These are phyloP conservation scores for Acanthamoeba lenticulata DNA, from an alignment of 208 protist species.

Conservation along the genomic window DNA sequence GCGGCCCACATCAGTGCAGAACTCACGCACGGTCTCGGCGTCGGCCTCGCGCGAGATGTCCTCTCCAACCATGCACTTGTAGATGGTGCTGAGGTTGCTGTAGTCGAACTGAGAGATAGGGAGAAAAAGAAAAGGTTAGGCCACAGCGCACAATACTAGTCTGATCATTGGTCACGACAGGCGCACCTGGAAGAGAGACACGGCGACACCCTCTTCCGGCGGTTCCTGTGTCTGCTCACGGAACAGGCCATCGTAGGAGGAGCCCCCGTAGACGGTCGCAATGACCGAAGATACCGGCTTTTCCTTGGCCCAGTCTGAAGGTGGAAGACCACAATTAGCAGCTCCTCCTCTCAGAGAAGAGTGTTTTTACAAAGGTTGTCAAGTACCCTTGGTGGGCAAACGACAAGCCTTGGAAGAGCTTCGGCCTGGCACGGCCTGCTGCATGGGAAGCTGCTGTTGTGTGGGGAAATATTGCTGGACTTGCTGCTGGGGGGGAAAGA, in stretches of 20 bases:
- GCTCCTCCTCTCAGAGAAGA: not conserved
- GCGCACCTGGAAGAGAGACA: conserved; percentile 6
- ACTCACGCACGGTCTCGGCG: not conserved
- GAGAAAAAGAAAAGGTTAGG: not conserved
- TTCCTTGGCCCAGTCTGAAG: not conserved
- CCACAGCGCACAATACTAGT: not conserved
- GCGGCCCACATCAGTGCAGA: not conserved
- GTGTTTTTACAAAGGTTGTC: not conserved
- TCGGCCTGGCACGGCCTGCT: too few relatives aligned
- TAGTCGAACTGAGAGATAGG: not conserved
- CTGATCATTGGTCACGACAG: not conserved
- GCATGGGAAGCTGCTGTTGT: too few relatives aligned
- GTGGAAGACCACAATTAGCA: not conserved
- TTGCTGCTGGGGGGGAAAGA: too few relatives aligned
- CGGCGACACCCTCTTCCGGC: not conserved
- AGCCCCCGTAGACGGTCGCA: not conserved
- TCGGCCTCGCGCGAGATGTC: not conserved
- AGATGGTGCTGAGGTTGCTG: not conserved
- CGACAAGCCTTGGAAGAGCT: too few relatives aligned
- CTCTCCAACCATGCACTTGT: not conserved
- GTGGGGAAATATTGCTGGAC: too few relatives aligned
- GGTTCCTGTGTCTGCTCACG: not conserved
- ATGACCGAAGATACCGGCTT: conserved; percentile 1
- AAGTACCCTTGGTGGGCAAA: not conserved
- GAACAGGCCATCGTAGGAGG: conserved; percentile 43